Evolutionary conservation across 176 grass and related monocot genomes (phyloP), one percentile per base, ranked within the genome.

Genomic region (Oryza meyeriana): DNA sequence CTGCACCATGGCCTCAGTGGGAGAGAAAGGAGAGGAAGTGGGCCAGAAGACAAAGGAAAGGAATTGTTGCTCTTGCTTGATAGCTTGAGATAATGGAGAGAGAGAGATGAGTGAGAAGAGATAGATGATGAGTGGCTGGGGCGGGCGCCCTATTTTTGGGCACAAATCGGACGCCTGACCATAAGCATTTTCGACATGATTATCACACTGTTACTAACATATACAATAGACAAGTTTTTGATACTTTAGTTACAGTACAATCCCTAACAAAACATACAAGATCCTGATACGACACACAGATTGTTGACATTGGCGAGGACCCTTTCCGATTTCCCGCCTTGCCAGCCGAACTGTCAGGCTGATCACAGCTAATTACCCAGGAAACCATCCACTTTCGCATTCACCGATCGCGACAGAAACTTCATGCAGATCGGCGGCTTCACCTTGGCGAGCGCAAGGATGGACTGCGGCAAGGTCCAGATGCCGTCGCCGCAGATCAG

Each of bases 381-480:
- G 55, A 76, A 81, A 77, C 24, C 14, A 36, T 89, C 82, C 64
- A 89, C 87, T n/a, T 76, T 36, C 36, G 82, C 71, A 3, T 89
- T 89, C 32, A 44, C 77, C 20, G 87, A 71, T 32, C 87, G 85
- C 10, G 87, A 81, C 14, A 89, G 26, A 28, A 89, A 89, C 83
- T 89, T 89, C 87, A 89, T 89, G 87, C 87, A 89, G 61, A 89
- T 89, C 1, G 87, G 87, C 16, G 87, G 87, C 65, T 89, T 85
- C 72, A 89, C 83, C 83, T 89, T 89, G 42, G 83, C 82, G 4
- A 89, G 83, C 2, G 87, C 83, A 3, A 89, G 87, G 6, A 89
- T 27, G 0, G 87, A 81, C 78, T 85, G 72, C 65, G 72, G 88
- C 78, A 89, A 64, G 0, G 78, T 66, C 87, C 88, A 89, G 28